Evolutionary conservation across 352 stramenopile species (phyloP).

Genomic region (Pythium dissimile): DNA sequence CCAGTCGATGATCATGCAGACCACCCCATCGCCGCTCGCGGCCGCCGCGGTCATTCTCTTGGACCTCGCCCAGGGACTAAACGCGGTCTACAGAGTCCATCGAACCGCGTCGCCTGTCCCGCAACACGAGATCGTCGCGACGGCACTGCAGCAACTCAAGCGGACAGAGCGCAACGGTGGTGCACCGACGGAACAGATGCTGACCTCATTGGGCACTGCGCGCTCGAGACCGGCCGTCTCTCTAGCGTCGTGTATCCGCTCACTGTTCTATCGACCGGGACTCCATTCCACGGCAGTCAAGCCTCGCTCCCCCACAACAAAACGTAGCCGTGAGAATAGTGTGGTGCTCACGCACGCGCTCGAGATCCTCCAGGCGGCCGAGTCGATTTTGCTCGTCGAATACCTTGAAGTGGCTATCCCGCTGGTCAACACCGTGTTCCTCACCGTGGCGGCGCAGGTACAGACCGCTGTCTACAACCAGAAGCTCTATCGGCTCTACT

Average conservation of each 20-base stretch:
- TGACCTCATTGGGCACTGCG: too few relatives aligned
- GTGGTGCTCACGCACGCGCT: not conserved
- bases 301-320: too few relatives aligned
- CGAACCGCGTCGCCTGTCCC: too few relatives aligned
- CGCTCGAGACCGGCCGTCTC: too few relatives aligned
- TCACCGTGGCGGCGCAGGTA: slow-evolving; percentile 4
- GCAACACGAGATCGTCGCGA: not conserved
- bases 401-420: slow-evolving; percentile 8
- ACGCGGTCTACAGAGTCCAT: too few relatives aligned
- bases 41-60: slow-evolving; percentile 13
- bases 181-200: too few relatives aligned
- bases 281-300: too few relatives aligned
- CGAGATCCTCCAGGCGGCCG: slow-evolving; percentile 7
- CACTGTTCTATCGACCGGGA: too few relatives aligned
- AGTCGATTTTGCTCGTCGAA: slow-evolving; percentile 18
- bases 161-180: too few relatives aligned
- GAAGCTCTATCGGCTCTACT: not conserved
- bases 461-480: slow-evolving; percentile 8
- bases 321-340: too few relatives aligned
- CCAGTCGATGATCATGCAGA: slow-evolving; percentile 22
- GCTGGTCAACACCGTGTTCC: not conserved
- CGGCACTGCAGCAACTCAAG: not conserved
- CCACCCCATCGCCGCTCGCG: not conserved
- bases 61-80: slow-evolving; percentile 12
- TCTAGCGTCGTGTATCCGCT: too few relatives aligned